phyloP scores from a whole-genome alignment of 1,284 basidiomycete species.

The Leccinum holopus region DNA sequence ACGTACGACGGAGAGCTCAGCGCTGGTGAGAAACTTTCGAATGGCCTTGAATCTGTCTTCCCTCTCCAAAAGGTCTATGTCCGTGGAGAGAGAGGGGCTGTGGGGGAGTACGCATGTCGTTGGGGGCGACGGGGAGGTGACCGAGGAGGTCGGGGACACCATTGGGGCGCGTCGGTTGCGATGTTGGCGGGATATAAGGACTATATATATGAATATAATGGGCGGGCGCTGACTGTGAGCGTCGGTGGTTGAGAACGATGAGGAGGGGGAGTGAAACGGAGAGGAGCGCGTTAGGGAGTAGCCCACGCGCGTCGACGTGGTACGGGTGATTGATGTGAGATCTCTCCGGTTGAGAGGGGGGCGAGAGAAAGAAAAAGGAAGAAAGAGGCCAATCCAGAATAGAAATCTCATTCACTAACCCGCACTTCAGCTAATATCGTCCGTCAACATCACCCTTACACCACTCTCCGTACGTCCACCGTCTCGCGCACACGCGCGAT shows the following conservation, averaged over 20 bases:
- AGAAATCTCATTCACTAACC: no score
- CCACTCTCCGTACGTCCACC: constrained; percentile 80
- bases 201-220: constrained; percentile 9
- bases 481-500: constrained; percentile 67
- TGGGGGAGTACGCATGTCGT: constrained; percentile 54
- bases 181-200: constrained; percentile 13
- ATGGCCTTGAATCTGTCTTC: constrained; percentile 63
- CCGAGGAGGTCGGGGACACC: constrained; percentile 74
- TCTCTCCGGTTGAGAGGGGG: no score
- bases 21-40: constrained; percentile 70
- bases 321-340: no score
- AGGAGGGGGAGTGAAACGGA: constrained; percentile 28
- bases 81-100: constrained; percentile 42
- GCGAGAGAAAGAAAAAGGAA: constrained; percentile 13
- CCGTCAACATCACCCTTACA: constrained; percentile 64
- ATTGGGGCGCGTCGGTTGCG: constrained; percentile 47
- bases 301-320: constrained; percentile 43
- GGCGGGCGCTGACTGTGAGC: neutral
- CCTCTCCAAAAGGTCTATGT: constrained; percentile 42
- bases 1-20: constrained; percentile 74
- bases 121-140: constrained; percentile 74
- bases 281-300: constrained; percentile 43
- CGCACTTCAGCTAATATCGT: constrained; percentile 18
- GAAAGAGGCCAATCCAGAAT: no score
- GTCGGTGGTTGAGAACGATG: neutral